phyloP scores from a whole-genome alignment of 2,329 filamentous ascomycete species.

The Curvularia sp. region DNA sequence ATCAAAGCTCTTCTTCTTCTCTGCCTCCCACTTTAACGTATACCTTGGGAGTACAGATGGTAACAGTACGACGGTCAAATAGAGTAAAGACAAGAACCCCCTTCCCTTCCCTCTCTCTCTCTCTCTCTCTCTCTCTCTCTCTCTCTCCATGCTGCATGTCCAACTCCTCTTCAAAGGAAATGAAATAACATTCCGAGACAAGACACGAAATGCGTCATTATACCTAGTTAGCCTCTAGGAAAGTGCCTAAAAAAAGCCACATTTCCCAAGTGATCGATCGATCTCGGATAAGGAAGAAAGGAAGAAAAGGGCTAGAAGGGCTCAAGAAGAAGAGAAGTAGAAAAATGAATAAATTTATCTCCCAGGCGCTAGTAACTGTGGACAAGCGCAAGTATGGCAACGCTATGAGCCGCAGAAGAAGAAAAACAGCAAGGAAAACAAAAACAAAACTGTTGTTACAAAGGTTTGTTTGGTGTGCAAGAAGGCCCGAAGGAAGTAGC shows the following conservation, averaged over 20 bases:
- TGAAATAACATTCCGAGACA: not conserved
- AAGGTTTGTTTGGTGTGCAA: slow-evolving; percentile 9
- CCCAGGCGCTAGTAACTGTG: not conserved
- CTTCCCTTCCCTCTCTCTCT: not conserved
- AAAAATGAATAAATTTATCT: not conserved
- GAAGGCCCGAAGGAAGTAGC: slow-evolving; percentile 8
- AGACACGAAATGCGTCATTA: too few relatives aligned
- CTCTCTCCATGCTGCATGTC: not conserved
- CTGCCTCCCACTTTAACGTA: not conserved
- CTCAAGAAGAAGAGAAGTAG: not conserved
- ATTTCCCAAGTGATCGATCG: not conserved
- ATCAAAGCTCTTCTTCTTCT: not conserved
- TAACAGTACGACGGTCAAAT: not conserved
- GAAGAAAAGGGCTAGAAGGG: not conserved
- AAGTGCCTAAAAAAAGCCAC: too few relatives aligned
- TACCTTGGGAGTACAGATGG: not conserved
- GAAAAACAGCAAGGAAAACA: not conserved
- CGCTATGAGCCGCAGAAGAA: slow-evolving; percentile 4
- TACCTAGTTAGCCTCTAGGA: too few relatives aligned
- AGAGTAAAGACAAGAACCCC: not conserved
- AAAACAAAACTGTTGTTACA: slow-evolving; percentile 25
- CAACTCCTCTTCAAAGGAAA: not conserved
- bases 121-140: not conserved
- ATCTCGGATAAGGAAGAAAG: not conserved
- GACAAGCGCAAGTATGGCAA: slow-evolving; percentile 7